Conservation (phyloP, 2,329 filamentous ascomycete species). For the Aspergillus sp. region DNA sequence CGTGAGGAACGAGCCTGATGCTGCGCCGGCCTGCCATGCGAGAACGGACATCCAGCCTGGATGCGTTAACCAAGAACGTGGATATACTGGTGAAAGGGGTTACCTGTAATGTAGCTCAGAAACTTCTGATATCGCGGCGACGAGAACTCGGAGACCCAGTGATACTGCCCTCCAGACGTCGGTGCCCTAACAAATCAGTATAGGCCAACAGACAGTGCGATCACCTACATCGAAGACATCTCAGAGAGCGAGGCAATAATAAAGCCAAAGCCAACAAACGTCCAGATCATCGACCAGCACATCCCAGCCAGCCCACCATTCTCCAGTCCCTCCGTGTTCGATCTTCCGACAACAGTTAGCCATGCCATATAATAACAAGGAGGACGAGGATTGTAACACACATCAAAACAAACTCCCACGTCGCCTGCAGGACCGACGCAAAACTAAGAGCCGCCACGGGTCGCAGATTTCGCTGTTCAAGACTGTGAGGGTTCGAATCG, state of each 20-base stretch:
- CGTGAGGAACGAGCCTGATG: constrained; percentile 49
- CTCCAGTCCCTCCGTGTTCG: constrained; percentile 24
- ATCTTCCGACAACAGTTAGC: constrained; percentile 13
- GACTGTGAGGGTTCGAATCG: not conserved
- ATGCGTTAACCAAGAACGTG: too few relatives aligned
- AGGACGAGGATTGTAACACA: constrained; percentile 10
- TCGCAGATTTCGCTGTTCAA: constrained; percentile 31
- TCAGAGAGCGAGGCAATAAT: constrained; percentile 63
- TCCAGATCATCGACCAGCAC: constrained; percentile 36
- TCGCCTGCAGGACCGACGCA: constrained; percentile 35
- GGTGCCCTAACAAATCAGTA: constrained; percentile 43
- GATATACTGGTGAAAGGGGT: constrained; percentile 17
- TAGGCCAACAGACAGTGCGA: fast-evolving
- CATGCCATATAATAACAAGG: not conserved
- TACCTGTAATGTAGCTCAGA: constrained; percentile 55
- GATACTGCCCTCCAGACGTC: constrained; percentile 59
- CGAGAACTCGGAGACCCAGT: constrained; percentile 59
- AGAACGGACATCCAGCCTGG: constrained; percentile 52
- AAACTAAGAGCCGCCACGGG: constrained; percentile 36
- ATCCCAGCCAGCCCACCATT: constrained; percentile 28
- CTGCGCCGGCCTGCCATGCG: constrained; percentile 52
- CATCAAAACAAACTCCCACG: constrained; percentile 39
- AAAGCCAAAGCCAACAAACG: constrained; percentile 68
- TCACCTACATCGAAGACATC: constrained; percentile 47
- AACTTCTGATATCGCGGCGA: constrained; percentile 51